Evolutionary conservation across 345 rosid species (phyloP).

Genomic region (Euphorbia peplus): DNA sequence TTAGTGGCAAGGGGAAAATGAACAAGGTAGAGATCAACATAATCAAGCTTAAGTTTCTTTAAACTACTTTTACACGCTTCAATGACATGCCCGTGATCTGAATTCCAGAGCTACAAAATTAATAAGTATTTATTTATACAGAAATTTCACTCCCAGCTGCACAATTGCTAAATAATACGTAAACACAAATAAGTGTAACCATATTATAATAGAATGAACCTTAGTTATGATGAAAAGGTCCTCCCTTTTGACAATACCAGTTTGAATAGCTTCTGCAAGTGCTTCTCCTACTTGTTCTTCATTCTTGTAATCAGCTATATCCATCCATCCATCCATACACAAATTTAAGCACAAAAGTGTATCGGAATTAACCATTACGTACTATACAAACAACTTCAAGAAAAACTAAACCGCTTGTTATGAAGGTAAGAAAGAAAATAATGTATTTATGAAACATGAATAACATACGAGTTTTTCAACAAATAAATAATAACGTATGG

Average conservation of each 20-base stretch:
- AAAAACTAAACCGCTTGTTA: no score
- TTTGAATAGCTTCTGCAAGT: conserved; percentile 57
- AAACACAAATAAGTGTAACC: no score
- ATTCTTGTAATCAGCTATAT: conserved; percentile 69
- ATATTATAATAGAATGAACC: conserved; percentile 41
- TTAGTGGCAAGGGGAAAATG: conserved; percentile 81
- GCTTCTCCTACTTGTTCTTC: conserved; percentile 77
- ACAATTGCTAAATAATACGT: no score
- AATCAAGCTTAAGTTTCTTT: conserved; percentile 83
- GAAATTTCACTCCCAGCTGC: no score
- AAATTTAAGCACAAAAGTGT: not conserved
- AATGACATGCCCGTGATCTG: conserved; percentile 83
- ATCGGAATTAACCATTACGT: no score
- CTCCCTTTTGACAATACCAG: conserved; percentile 70
- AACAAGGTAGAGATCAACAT: conserved; percentile 80
- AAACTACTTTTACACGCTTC: conserved; percentile 88
- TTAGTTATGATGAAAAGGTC: conserved; percentile 82
- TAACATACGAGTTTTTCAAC: no score
- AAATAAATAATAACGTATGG: no score
- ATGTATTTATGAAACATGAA: no score
- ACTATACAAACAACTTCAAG: no score
- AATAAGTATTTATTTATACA: no score
- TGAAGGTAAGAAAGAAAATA: no score
- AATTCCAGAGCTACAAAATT: conserved; percentile 75
- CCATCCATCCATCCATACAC: conserved; percentile 25